phyloP scores from a whole-genome alignment of 2,329 filamentous ascomycete species.

The Camptophora hylomeconis region DNA sequence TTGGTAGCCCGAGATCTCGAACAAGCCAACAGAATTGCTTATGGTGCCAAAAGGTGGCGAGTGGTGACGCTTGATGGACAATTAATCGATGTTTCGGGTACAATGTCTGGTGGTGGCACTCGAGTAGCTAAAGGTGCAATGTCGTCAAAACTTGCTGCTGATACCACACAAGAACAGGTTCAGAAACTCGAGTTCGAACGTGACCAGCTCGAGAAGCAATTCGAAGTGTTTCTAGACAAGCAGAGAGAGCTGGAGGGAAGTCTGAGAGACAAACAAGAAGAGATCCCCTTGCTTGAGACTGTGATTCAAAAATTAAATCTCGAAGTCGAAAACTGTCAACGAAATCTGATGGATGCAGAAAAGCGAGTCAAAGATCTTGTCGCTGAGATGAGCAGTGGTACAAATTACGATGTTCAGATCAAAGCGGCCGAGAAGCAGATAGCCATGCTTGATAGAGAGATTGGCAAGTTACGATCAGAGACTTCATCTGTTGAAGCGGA shows the following conservation, averaged over 20 bases:
- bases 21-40: conserved; percentile 96
- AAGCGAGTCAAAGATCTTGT: conserved; percentile 74
- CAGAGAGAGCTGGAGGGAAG: conserved; percentile 66
- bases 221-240: conserved; percentile 71
- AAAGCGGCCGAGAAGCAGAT: conserved; percentile 66
- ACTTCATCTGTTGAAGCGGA: conserved; percentile 85
- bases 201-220: conserved; percentile 70
- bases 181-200: conserved; percentile 74
- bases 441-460: conserved; percentile 58
- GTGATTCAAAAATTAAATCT: conserved; percentile 81
- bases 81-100: conserved; percentile 94
- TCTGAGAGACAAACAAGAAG: conserved; percentile 58
- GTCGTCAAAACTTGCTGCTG: conserved; percentile 88
- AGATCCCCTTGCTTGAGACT: conserved; percentile 76
- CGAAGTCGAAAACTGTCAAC: conserved; percentile 75
- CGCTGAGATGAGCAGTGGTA: conserved; percentile 67
- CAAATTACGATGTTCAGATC: conserved; percentile 64
- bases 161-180: conserved; percentile 80
- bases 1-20: conserved; percentile 82
- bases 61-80: conserved; percentile 93
- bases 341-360: conserved; percentile 72
- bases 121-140: conserved; percentile 85
- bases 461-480: conserved; percentile 67
- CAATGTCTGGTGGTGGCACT: conserved; percentile 93
- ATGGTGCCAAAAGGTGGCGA: conserved; percentile 84